A percentile compares a stretch with the other conserved stretches of the same genome.
Evolutionary conservation across 805 yeast genomes (phyloP).

Genomic region (Cyberlindnera maritima): DNA sequence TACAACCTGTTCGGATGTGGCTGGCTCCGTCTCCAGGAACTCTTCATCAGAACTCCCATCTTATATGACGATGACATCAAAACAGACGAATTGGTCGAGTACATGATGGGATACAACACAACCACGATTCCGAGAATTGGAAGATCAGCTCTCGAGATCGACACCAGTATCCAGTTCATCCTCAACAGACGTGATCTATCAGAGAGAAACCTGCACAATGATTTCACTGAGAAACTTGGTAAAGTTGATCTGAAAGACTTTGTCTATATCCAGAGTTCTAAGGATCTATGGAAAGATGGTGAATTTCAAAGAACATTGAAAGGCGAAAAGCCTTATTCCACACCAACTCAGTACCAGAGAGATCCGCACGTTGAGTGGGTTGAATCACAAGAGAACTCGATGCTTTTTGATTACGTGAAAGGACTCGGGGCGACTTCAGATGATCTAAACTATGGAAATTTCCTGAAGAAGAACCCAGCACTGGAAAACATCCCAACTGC

Average conservation of each 20-base stretch:
- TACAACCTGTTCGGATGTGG: constrained; percentile 83
- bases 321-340: constrained; percentile 33
- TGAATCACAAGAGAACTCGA: constrained; percentile 36
- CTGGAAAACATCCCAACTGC: constrained; percentile 30
- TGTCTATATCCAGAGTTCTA: constrained; percentile 44
- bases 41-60: constrained; percentile 59
- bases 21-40: constrained; percentile 53
- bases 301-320: constrained; percentile 44
- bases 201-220: constrained; percentile 49
- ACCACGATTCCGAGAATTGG: constrained; percentile 49
- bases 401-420: constrained; percentile 32
- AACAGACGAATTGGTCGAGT: constrained; percentile 32
- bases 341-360: constrained; percentile 29
- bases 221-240: constrained; percentile 39
- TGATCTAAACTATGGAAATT: constrained; percentile 15
- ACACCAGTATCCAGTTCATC: constrained; percentile 59
- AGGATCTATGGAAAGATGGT: constrained; percentile 59
- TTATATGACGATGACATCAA: constrained; percentile 31
- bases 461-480: constrained; percentile 24
- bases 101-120: constrained; percentile 30
- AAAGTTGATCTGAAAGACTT: constrained; percentile 11
- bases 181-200: constrained; percentile 46
- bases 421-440: constrained; percentile 9
- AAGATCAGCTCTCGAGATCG: constrained; percentile 66
- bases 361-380: constrained; percentile 36